Base-by-base conservation (phyloP, 805 yeast species). In the Metschnikowia peoriensis region DNA sequence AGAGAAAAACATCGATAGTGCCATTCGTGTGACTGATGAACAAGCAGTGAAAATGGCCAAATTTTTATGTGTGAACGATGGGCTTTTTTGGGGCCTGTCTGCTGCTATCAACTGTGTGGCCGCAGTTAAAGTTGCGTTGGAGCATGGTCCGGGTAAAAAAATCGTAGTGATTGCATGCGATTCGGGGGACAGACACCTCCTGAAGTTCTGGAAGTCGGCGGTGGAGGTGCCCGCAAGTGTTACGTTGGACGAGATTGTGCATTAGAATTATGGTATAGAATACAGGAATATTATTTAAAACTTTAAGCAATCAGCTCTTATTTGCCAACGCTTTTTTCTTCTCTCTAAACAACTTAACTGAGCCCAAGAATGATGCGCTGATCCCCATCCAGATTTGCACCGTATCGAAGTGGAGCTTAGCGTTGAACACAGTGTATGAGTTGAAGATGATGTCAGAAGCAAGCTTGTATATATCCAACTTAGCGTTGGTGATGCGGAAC, bases 61-160 rank as follows among this genome's bases (percentile, higher is more conserved):
- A 65, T 88, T 68, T 61, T 66, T 93, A 29, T 87, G 90, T 55
- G 82, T 84, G 4, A 77, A 88, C 52, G 99, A 93, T 64, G 99
- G 98, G 0, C 70, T 90, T 15, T 94, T 94, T 67, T 80, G 92
- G 64, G 99, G 99, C 1, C 85, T 96, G 28, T 88, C 96, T 42
- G 86, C 96, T n/a, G 96, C 97, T 0, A 85, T 94, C 28, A 91
- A 91, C 65, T 92, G 97, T 41, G 97, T 89, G 6, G 97, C 96
- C 0, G 96, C 96, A 0, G 79, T 83, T 6, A 75, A 81, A 56
- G 70, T 82, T 8, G 72, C 80, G 48, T 49, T 80, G 70, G 61
- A 67, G 51, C 58, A 64, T 42, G 78, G 78, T 0, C 66, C 85
- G 0, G 92, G 92, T 1, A 80, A 86, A 47, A 80, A 74, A 16